phyloP scores from a whole-genome alignment of 2,329 filamentous ascomycete species.

The Scolecobasidium constrictum region DNA sequence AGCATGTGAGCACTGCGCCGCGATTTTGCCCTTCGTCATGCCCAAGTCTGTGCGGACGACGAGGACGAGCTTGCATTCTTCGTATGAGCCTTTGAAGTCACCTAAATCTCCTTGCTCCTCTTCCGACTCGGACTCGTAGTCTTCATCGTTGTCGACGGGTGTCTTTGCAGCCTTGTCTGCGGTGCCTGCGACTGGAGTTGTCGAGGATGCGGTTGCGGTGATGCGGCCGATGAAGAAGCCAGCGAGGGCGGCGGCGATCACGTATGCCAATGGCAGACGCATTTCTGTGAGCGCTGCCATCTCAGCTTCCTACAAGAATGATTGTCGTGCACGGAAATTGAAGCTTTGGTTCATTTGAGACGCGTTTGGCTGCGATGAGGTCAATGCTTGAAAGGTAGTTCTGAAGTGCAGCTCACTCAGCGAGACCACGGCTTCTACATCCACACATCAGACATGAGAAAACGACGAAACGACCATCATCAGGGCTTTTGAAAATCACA shows the following conservation, averaged over 20 bases:
- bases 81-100: constrained; percentile 35
- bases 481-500: too few relatives aligned
- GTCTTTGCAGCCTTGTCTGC: background rate
- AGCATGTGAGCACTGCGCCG: constrained; percentile 90
- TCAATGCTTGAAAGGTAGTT: too few relatives aligned
- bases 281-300: background rate
- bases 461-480: too few relatives aligned
- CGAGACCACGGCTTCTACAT: too few relatives aligned
- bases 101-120: constrained; percentile 33
- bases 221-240: background rate
- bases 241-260: background rate
- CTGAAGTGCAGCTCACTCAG: too few relatives aligned
- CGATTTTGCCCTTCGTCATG: constrained; percentile 99
- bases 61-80: constrained; percentile 90
- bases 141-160: background rate
- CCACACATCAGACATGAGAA: too few relatives aligned
- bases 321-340: too few relatives aligned
- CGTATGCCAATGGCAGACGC: background rate
- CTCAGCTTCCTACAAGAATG: too few relatives aligned
- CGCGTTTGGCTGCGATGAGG: too few relatives aligned
- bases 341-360: too few relatives aligned
- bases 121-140: constrained; percentile 17
- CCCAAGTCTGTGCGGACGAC: constrained; percentile 89
- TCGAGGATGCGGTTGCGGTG: background rate
- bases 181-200: background rate